Percentiles rank a stretch among this genome's conserved stretches.
Conservation (phyloP, 2,329 filamentous ascomycete genomes). For the Metarhizium guizhouense region DNA sequence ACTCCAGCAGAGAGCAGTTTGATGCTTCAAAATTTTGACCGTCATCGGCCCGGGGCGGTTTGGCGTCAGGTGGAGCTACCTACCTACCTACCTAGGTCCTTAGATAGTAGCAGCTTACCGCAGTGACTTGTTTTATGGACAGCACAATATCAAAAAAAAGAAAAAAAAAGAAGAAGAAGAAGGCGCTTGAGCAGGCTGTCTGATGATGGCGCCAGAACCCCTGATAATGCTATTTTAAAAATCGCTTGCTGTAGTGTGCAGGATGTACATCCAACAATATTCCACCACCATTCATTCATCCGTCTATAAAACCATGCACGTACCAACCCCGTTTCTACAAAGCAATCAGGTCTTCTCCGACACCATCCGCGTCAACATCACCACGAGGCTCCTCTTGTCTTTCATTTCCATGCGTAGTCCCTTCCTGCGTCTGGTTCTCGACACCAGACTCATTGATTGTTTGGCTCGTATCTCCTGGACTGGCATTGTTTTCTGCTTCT, state of each 20-base stretch:
- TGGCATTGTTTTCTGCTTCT: constrained; percentile 11
- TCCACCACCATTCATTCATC: background rate
- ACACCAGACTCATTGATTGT: background rate
- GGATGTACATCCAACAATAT: background rate
- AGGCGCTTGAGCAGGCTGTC: too few relatives aligned
- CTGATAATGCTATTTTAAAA: background rate
- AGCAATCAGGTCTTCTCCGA: constrained; percentile 4
- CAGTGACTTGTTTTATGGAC: too few relatives aligned
- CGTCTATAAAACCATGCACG: background rate
- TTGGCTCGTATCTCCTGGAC: constrained; percentile 1
- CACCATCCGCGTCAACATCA: background rate
- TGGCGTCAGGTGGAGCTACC: too few relatives aligned
- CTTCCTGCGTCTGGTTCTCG: constrained; percentile 5
- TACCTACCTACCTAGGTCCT: too few relatives aligned
- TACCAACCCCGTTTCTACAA: background rate
- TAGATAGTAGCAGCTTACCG: too few relatives aligned
- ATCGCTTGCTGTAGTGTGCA: background rate
- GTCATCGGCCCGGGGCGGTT: too few relatives aligned
- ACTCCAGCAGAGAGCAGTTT: too few relatives aligned
- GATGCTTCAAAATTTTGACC: too few relatives aligned
- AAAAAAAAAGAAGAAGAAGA: too few relatives aligned
- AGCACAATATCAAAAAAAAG: too few relatives aligned
- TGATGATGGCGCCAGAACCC: background rate
- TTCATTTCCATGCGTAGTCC: constrained; percentile 1
- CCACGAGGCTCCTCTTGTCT: background rate